Percentiles rank a stretch among this genome's conserved stretches.
These are phyloP conservation scores for Mycosphaerella sp. DNA, from an alignment of 2,329 filamentous ascomycete species.

Conservation along the genomic window DNA sequence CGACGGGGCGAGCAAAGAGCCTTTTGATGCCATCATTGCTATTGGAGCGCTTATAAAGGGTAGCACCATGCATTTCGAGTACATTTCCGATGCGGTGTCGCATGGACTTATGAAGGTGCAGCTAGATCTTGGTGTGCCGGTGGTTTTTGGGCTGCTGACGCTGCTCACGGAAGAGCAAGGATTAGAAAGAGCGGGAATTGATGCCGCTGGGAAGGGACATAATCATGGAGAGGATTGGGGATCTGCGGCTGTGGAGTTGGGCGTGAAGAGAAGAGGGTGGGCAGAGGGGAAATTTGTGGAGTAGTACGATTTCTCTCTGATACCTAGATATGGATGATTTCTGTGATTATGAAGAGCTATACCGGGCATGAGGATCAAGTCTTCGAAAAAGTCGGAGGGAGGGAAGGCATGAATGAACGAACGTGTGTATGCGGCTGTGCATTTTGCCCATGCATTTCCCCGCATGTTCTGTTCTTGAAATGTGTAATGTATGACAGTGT, in stretches of 20 bases:
- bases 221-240: conserved; percentile 99
- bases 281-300: conserved; percentile 58
- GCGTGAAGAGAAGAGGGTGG: conserved; percentile 80
- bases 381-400: no score
- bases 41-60: conserved; percentile 97
- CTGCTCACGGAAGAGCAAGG: conserved; percentile 86
- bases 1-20: conserved; percentile 37
- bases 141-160: conserved; percentile 88
- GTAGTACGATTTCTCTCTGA: conserved; percentile 25
- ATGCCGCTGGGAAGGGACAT: conserved; percentile 50
- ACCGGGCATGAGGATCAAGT: no score
- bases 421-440: no score
- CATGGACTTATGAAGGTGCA: conserved; percentile 93
- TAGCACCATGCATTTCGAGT: conserved; percentile 99
- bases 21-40: conserved; percentile 91
- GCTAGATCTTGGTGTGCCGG: conserved; percentile 78
- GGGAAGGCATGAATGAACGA: no score
- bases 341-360: no score
- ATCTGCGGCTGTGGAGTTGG: conserved; percentile 86
- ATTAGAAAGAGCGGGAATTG: conserved; percentile 70
- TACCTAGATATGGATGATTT: no score
- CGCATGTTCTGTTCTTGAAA: no score
- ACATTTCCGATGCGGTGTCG: conserved; percentile 86
- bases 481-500: no score
- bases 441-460: no score